Base-by-base conservation (phyloP, 1,284 basidiomycete species). In the Psilocybe mexicana region DNA sequence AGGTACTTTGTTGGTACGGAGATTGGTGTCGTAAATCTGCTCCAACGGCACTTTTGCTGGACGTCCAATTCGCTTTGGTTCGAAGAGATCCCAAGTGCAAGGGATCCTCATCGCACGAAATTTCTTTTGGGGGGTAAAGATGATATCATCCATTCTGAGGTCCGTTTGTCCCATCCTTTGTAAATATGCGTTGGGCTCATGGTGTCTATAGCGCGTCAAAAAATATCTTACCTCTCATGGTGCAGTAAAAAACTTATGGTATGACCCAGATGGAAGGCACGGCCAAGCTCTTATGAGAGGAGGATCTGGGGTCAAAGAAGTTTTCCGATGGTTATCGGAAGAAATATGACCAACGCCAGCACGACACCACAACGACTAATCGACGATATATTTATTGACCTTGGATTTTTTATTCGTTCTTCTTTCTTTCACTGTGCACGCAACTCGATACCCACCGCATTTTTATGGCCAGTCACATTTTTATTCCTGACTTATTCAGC, bases 21-120 rank as follows among this genome's bases (percentile, higher is more conserved):
- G 71, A 75, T 95, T 3, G 94, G 94, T 12, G 86, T 93, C 54
- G 90, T 92, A 11, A 90, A 94, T 71, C 84, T 92, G 60, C 80
- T 96, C 48, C 89, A 90, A 67, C 82, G 93, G 14, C 84, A 92
- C 69, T 94, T 93, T 69, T 87, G 90, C 67, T 95, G 92, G 93
- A 80, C 85, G 33, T 85, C 89, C n/a, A 96, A 96, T 69, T 88
- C 91, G 5, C 78, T 96, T 11, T 96, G 90, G 84, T 90, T 86
- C 60, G 91, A 94, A 71, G 91, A 96, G 65, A 94, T 96, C 44
- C 93, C 93, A 0, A 80, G 90, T 65, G 86, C 87, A 11, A 74
- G 79, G 42, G 83, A 91, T 69, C 80, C 82, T 1, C 65, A 74
- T 55, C 79, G 84, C 73, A 79, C 83, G 12, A 65, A 88, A 54